These are phyloP conservation scores for Populus tomentosa DNA, from an alignment of 441 rosid species.

Conservation along the genomic window DNA sequence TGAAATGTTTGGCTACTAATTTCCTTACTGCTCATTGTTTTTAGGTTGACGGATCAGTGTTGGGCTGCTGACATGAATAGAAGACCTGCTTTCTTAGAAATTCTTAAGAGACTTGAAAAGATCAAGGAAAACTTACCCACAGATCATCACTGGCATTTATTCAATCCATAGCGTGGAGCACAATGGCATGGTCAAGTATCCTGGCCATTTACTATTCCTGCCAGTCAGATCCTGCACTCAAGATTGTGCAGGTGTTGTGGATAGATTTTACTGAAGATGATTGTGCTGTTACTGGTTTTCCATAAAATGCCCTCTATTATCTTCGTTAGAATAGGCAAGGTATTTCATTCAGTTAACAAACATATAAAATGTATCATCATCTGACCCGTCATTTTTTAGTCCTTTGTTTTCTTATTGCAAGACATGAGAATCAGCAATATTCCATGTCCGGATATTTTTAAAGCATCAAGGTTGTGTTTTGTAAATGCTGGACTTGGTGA, in stretches of 20 bases:
- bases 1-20: conserved; percentile 12
- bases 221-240: conserved; percentile 1
- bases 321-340: conserved; percentile 3
- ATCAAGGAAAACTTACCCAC: conserved; percentile 62
- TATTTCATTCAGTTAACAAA: not conserved
- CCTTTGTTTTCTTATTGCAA: conserved; percentile 1
- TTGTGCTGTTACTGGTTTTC: too few species aligned
- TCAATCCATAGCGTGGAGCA: conserved; percentile 42
- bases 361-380: not conserved
- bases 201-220: conserved; percentile 15
- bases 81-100: conserved; percentile 90
- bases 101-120: conserved; percentile 90
- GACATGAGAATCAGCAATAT: not conserved
- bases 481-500: not conserved
- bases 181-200: conserved; percentile 4
- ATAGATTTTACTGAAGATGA: conserved; percentile 20
- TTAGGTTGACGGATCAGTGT: conserved; percentile 70
- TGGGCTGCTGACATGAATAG: conserved; percentile 91
- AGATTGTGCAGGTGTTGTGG: conserved; percentile 23
- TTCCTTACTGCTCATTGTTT: conserved; percentile 13
- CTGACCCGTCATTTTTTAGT: not conserved
- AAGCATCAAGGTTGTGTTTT: not conserved
- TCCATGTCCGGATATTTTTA: not conserved
- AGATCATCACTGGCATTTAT: conserved; percentile 84
- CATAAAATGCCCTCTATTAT: conserved; percentile 10